Evolutionary conservation across 192 early-diverging fungal genomes (phyloP), one percentile per base, ranked within the genome.

Genomic region (Helicostylum pulchrum): DNA sequence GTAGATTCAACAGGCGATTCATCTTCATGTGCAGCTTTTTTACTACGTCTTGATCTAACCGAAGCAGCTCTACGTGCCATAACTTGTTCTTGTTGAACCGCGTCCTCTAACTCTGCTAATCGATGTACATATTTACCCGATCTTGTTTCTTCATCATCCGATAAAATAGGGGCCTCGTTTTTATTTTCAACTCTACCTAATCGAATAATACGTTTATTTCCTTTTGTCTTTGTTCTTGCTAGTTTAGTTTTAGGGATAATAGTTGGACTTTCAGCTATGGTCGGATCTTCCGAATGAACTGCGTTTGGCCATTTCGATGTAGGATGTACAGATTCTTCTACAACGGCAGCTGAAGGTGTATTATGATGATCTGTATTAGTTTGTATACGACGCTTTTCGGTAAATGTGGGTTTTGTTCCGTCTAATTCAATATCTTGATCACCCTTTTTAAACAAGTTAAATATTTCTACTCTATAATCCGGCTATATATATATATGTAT

Each of bases 391-490:
- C 67, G 72, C 17, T 74, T 67, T 53, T 85, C 84, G 0, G 64
- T 60, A 55, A 78, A 81, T 9, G 74, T 72, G 2, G 84, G 81
- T 23, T 67, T 73, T 8, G 68, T 62, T 2, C 84, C 84, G 56
- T 85, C 84, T 23, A 85, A 54, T 11, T 74, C 51, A 36, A 85
- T 57, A 1, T 81, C 73, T 11, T 65, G 66, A 47, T 79, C 70
- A 46, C 68, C 66, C 48, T 72, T 66, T 60, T 50, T 39, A 65
- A 78, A 85, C 5, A 56, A 52, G 20, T 67, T 69, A 62, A 85
- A 83, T 10, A 85, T 73, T 57, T 77, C 68, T 2, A 83, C 53
- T 15, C 84, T 76, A 42, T 83, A 74, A 50, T 80, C 72, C 2
- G 73, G 62, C 81, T 85, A 57, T 39, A 32, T 12, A 48, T 20